Conservation (phyloP, 2,329 filamentous ascomycete species). For the Alternaria angustiovoidea region DNA sequence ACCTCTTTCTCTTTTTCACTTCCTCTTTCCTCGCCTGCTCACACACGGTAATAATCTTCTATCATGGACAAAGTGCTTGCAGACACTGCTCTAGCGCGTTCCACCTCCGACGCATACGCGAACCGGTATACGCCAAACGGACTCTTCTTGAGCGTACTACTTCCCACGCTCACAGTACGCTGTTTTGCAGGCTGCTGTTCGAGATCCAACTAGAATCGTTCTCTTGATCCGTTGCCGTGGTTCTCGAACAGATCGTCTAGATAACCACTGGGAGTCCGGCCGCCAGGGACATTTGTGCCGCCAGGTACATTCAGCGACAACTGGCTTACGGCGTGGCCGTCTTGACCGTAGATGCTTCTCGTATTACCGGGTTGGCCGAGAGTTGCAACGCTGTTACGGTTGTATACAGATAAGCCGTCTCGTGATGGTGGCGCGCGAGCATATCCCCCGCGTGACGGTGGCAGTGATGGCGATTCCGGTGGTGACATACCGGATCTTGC, state of each 20-base stretch:
- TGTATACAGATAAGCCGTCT: slow-evolving; percentile 44
- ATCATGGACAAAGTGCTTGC: background rate
- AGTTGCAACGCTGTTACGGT: slow-evolving; percentile 49
- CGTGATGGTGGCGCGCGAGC: slow-evolving; percentile 45
- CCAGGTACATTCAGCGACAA: slow-evolving; percentile 68
- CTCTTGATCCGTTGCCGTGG: slow-evolving; percentile 57
- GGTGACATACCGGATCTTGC: slow-evolving; percentile 45
- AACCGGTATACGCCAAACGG: slow-evolving; percentile 8
- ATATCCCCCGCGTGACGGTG: slow-evolving; percentile 47
- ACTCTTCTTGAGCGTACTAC: background rate
- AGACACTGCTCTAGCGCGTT: slow-evolving; percentile 5
- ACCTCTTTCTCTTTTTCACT: background rate
- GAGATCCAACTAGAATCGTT: slow-evolving; percentile 42
- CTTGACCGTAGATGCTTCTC: slow-evolving; percentile 40
- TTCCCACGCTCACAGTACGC: slow-evolving; percentile 8
- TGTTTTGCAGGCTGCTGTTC: slow-evolving; percentile 19
- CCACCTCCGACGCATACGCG: background rate
- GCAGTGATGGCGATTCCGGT: slow-evolving; percentile 46
- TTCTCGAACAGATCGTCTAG: slow-evolving; percentile 89
- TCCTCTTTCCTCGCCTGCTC: background rate
- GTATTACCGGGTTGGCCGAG: slow-evolving; percentile 45
- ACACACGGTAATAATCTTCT: background rate
- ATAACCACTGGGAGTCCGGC: slow-evolving; percentile 85
- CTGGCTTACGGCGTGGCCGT: slow-evolving; percentile 66
- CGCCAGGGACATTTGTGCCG: slow-evolving; percentile 59